Base-by-base conservation (phyloP, 2,329 filamentous ascomycete genomes). In the Bipolaris bicolor region DNA sequence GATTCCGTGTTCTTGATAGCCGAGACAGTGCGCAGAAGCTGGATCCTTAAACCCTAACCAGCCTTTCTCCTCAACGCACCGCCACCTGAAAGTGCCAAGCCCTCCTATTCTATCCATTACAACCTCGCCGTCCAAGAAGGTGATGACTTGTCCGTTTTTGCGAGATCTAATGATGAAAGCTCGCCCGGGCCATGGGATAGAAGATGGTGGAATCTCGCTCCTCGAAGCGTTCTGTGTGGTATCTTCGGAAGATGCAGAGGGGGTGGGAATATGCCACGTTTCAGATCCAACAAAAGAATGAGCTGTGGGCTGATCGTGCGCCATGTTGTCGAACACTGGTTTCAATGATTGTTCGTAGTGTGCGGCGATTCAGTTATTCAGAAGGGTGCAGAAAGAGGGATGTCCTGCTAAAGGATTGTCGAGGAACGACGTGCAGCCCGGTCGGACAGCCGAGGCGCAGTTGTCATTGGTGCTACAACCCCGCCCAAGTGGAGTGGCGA, bases 11-110 rank as follows among this genome's bases (percentile, higher is more conserved):
- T 54, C 11, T 34, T 58, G 16, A 34, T 47, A 58, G 20, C 55
- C 55, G 9, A 63, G 33, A 20, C 31, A 54, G 13, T 20, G 22
- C 10, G 60, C 64, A 22, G 74, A 76, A 2, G 71, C 66, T 16
- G 65, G 66, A 56, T 78, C 76, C 20, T 65, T 66, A 49, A 80
- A 79, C 0, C 77, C 78, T 0, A 79, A 58, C 75, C 76, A 79
- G 2, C 76, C 74, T 5, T 75, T 65, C 26, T 62, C 69, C 34
- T 78, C 76, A 15, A 76, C 68, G 49, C 78, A 80, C 18, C 58
- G 49, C 78, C 78, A 80, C 44, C 78, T 73, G 24, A 67, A 52
- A 29, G 60, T 60, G 13, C 59, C 62, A n/a, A 51, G 61, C 18
- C 52, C 53, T 41, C 59, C 60, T n/a, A 56, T 57, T 68, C 11